Base-by-base conservation (phyloP, 2,329 filamentous ascomycete species). In the Paraphaeosphaeria sporulosa region DNA sequence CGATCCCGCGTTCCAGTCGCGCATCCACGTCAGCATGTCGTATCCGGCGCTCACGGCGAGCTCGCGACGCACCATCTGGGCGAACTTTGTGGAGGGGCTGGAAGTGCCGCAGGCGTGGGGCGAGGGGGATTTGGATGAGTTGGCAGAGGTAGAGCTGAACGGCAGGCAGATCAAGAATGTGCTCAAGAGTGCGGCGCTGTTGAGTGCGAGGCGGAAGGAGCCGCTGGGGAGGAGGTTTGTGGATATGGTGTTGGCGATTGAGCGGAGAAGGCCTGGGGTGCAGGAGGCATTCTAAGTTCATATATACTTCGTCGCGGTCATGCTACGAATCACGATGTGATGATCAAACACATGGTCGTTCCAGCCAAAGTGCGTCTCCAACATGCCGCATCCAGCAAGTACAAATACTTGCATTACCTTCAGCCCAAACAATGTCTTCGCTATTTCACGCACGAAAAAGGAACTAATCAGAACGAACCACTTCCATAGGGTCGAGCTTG, bases 131-230 rank as follows among this genome's bases (percentile, higher is more conserved):
- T 57, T 81, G 25, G 67, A 73, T n/a, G 67, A 76, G 53, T 71
- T 85, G 38, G 73, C 80, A 0, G 59, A 67, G 23, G 70, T 83
- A 53, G 71, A 79, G 4, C 72, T 85, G 46, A 85, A 85, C 51
- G 82, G 83, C 4, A 73, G 82, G 23, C 81, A 85, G 75, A 85
- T 85, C 60, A 84, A 84, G 74, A 85, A 83, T 51, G 71, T 75
- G 30, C 62, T 76, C 15, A 76, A 75, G 60, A 72, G 68, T 32
- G 74, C 74, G 42, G 60, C 63, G 30, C 46, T 75, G 57, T 51
- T 76, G 57, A 69, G 66, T 9, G 64, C 64, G 50, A 63, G 69
- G 38, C 75, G 71, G 64, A 65, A 69, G 49, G 70, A 73, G 60
- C 64, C 62, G 57, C 58, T 75, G 47, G 51, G 48, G 19, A 67